Base-by-base conservation (phyloP, 108 stramenopile genomes). In the Poteriospumella lacustris region DNA sequence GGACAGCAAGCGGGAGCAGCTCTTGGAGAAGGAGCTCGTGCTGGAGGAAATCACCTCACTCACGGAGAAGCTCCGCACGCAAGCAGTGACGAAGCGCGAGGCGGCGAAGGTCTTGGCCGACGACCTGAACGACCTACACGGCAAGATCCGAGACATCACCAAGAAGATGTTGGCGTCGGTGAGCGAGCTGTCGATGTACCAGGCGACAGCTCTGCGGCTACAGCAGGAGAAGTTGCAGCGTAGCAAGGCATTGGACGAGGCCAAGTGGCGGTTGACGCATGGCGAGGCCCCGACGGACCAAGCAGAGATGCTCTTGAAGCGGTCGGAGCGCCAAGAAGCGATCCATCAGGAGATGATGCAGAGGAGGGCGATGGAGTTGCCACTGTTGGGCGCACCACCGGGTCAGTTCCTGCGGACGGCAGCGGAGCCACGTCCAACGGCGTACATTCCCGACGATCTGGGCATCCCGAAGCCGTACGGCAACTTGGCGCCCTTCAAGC, bases 401-500 rank as follows among this genome's bases (percentile, higher is more conserved):
- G 26, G 39, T 1, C 1, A 24, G 1, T 36, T 0, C 33, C 41
- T 80, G 15, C 82, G 85, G 0, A 87, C 88, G 31, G 87, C 88
- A 38, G 89, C 89, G 29, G 85, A 86, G 82, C 87, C 87, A 0
- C 68, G 89, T 9, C 88, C 88, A 0, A 90, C 87, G 58, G 89
- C 88, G 3, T 90, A 90, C 72, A 87, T 90, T 38, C 89, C 89
- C 3, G 79, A 85, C 34, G 82, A 82, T 39, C 62, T 89, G 1
- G 88, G 86, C 43, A 77, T 89, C 2, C 88, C 89, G 29, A 87
- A 83, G 81, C 89, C 89, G 0, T 90, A 90, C 76, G 88, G 89
- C 3, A 79, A 68, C 39, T 34, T 60, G 0, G 89, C 87, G 0
- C 89, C 89, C 19, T 89, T 90, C 82, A 86, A 88, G 69, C 89